Conservation (phyloP, 2,329 filamentous ascomycete genomes). For the Rosellinia necatrix region DNA sequence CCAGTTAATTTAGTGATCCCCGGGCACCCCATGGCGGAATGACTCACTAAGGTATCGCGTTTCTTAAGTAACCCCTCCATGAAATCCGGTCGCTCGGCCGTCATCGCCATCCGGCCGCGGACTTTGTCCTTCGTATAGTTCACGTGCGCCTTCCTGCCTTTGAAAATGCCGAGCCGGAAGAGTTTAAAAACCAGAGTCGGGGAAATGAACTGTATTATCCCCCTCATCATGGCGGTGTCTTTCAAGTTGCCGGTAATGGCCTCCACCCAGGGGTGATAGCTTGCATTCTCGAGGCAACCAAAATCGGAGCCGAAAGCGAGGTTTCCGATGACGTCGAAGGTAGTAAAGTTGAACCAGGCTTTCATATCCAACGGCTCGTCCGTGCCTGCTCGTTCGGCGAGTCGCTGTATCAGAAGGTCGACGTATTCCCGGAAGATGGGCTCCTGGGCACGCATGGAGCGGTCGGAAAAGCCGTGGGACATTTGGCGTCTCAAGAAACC, state of each 20-base stretch:
- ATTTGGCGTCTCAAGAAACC: conserved; percentile 21
- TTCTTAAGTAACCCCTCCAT: conserved; percentile 18
- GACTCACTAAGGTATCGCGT: conserved; percentile 6
- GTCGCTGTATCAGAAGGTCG: conserved; percentile 26
- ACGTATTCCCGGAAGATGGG: conserved; percentile 30
- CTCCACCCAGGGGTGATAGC: conserved; percentile 27
- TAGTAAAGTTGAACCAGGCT: conserved; percentile 28
- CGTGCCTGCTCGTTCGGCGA: conserved; percentile 6
- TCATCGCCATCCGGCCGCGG: not conserved
- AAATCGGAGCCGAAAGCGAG: conserved; percentile 29
- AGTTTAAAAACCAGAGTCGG: not conserved
- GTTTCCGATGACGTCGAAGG: conserved; percentile 34
- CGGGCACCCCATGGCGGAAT: not conserved
- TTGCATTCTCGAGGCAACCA: conserved; percentile 21
- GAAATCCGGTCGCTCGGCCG: conserved; percentile 17
- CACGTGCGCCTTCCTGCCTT: conserved; percentile 8
- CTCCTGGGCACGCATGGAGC: conserved; percentile 30
- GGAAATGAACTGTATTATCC: conserved; percentile 4
- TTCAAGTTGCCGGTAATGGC: conserved; percentile 13
- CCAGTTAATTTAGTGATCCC: not conserved
- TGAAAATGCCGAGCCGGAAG: conserved; percentile 6
- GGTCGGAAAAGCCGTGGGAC: conserved; percentile 30
- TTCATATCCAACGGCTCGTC: conserved; percentile 16
- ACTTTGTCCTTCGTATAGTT: conserved; percentile 6
- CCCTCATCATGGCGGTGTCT: conserved; percentile 7